Evolutionary conservation across 805 yeast species (phyloP), one percentile per base, ranked within the genome.

Genomic region (Wickerhamiella cacticola): DNA sequence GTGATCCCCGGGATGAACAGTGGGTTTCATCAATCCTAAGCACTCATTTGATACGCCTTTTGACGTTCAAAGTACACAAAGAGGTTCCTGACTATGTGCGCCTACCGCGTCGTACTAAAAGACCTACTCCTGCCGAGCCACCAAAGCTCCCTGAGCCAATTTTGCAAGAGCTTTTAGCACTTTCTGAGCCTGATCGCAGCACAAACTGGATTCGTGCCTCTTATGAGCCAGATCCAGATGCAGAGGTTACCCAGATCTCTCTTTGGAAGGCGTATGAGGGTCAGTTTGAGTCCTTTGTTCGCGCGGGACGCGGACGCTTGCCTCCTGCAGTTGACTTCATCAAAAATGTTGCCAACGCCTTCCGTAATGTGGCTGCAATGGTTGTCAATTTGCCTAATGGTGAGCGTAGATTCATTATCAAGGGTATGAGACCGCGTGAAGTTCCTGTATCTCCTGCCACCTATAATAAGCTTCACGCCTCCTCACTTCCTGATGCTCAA

Each of bases 241-340:
- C 89, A 3, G 95, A 87, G 59, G 95, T 88, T 9, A 87, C 96
- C 0, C 98, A 92, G 66, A 88, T 92, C 22, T 82, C 94, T 16
- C 72, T 92, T 39, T 92, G 98, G 98, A 85, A 87, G 63, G 78
- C 95, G 0, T 92, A 92, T 66, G 97, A 92, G 63, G 69, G 78
- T 12, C 92, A 82, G 61, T 92, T 92, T 58, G 81, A 81, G 52
- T 74, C 73, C 48, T 75, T 74, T 48, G 69, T 68, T 29, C 64
- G 68, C 39, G 70, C 66, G 25, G 74, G 79, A 56, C 62, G 64
- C 12, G 70, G 73, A 48, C 75, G 78, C 55, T 67, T 89, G 44
- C 70, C 89, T 26, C 95, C 96, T 1, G 98, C 98, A 0, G 96
- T 92, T 10, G 97, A 92, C 55, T 92, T 92, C 63, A 92, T 92